These are phyloP conservation scores for Anthracocystis walkeri DNA, from an alignment of 1,284 basidiomycete genomes.

Conservation along the genomic window DNA sequence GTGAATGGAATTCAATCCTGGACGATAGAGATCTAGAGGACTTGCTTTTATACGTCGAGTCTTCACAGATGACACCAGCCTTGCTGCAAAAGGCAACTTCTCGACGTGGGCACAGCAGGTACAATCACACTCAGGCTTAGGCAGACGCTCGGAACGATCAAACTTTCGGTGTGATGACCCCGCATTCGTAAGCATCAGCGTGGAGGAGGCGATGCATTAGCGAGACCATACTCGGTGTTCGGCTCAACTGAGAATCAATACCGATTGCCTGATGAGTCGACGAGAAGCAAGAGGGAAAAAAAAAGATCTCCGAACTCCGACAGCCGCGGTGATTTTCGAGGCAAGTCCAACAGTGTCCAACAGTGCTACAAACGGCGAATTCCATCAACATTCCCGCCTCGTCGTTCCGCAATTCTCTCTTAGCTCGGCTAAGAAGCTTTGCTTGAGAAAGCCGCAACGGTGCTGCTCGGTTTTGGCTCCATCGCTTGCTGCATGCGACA, in stretches of 20 bases:
- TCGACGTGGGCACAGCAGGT: not conserved
- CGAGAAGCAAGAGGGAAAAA: not conserved
- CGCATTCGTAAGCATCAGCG: slow-evolving; percentile 11
- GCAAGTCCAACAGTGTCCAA: not conserved
- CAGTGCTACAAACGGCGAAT: too few relatives aligned
- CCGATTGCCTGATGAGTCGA: not conserved
- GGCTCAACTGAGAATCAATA: not conserved
- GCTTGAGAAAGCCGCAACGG: too few relatives aligned
- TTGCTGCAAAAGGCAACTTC: not conserved
- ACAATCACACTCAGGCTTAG: slow-evolving; percentile 1
- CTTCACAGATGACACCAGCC: too few relatives aligned
- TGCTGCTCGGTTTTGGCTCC: too few relatives aligned
- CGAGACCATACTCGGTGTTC: slow-evolving; percentile 7
- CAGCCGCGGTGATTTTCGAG: not conserved
- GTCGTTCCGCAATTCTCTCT: too few relatives aligned
- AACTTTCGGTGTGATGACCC: slow-evolving; percentile 14
- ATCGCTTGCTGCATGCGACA: too few relatives aligned
- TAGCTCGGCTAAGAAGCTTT: too few relatives aligned
- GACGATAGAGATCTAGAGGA: too few relatives aligned
- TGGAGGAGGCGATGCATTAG: not conserved
- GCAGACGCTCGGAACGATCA: not conserved
- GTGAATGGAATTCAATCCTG: not conserved
- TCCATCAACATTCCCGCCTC: too few relatives aligned
- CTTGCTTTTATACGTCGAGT: too few relatives aligned
- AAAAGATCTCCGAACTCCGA: slow-evolving; percentile 32